Base-by-base conservation (phyloP, 2,329 filamentous ascomycete genomes). In the Dactylella cylindrospora region DNA sequence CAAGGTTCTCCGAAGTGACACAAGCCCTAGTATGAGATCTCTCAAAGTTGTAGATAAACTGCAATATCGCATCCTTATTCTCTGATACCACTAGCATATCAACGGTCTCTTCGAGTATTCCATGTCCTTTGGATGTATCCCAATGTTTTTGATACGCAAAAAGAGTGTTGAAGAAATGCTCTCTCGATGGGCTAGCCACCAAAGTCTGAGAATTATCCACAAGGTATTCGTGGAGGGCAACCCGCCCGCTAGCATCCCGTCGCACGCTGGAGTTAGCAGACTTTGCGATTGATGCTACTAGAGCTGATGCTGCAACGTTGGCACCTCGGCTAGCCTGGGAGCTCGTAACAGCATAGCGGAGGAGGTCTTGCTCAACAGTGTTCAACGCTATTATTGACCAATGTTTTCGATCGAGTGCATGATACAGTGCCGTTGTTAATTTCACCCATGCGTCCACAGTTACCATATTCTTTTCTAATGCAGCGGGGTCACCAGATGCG, bases 211-310 rank as follows among this genome's bases (percentile, higher is more conserved):
- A 76, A 19, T 72, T 72, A 0, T 71, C 69, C 1, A 75, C 67
- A 0, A 84, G 69, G 32, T 76, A 76, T 0, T 70, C 66, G 65
- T 85, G 82, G 1, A 84, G 69, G 0, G 66, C 66, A 1, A 69
- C 49, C 22, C 57, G 39, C 19, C 57, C 53, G 13, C 31, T 20
- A 1, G 52, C 36, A 20, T 62, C 35, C 17, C 44, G 39, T 39
- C 57, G 49, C 15, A 62, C 38, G n/a, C 35, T 32, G 43, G 49
- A 49, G 40, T 62, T 62, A 36, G 57, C 57, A 33, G 57, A 47
- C 25, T 50, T 54, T 15, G 57, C 50, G 26, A 62, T 50, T 1
- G 49, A 54, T 23, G 49, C 57, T 23, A 43, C 43, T 1, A 62
- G 43, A 23, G 57, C 57, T 26, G 57, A 41, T 7, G 57, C 57